Conservation (phyloP, 805 yeast species). For the Saccharomycodes ludwigii region DNA sequence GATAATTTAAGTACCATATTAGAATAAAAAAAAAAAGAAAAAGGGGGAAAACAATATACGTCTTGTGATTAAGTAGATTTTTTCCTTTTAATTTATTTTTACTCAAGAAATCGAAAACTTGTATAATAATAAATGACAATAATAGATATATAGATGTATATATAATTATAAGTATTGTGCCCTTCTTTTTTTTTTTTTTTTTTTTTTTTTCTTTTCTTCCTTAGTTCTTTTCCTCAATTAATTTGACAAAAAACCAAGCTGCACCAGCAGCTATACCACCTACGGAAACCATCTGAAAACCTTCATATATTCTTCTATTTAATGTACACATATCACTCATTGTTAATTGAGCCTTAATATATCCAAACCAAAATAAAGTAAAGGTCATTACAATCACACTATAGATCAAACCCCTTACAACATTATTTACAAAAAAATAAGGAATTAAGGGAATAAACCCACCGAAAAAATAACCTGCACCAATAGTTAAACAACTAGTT, state of each 20-base stretch:
- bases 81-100: too few relatives aligned
- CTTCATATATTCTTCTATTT: constrained; percentile 55
- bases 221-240: constrained; percentile 33
- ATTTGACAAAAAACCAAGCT: constrained; percentile 84
- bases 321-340: constrained; percentile 67
- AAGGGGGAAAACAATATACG: too few relatives aligned
- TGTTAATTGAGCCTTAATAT: constrained; percentile 69
- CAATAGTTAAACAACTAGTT: constrained; percentile 82
- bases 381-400: constrained; percentile 74
- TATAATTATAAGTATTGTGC: too few relatives aligned
- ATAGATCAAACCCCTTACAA: constrained; percentile 60
- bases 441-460: constrained; percentile 89
- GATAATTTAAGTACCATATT: constrained; percentile 29
- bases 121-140: too few relatives aligned
- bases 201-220: background rate
- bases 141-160: too few relatives aligned
- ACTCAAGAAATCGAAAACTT: too few relatives aligned
- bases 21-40: constrained; percentile 10
- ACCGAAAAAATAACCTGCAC: constrained; percentile 78
- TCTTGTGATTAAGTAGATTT: too few relatives aligned
- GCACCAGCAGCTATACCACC: constrained; percentile 98
- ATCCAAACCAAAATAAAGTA: constrained; percentile 82
- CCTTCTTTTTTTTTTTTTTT: too few relatives aligned
- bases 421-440: constrained; percentile 70
- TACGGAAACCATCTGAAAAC: constrained; percentile 82